Evolutionary conservation across 2,329 filamentous ascomycete genomes (phyloP).

Genomic region (Lachnellula cervina): DNA sequence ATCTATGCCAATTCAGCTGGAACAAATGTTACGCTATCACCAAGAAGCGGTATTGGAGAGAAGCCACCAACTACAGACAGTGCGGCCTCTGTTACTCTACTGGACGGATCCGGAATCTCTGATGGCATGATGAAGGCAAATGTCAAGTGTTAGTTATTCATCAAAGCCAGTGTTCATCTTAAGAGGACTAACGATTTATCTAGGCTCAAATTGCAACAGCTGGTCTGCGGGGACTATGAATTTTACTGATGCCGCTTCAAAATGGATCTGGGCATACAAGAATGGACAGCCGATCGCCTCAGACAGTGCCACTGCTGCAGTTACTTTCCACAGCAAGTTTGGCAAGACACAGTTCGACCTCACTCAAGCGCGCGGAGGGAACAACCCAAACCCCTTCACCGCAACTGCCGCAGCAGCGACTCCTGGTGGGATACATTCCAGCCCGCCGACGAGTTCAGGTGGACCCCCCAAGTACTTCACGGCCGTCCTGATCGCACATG

Average conservation of each 20-base stretch:
- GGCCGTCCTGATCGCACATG: slow-evolving; percentile 39
- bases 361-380: slow-evolving; percentile 45
- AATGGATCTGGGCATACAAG: slow-evolving; percentile 48
- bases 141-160: slow-evolving; percentile 41
- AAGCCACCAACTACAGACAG: slow-evolving; percentile 38
- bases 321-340: slow-evolving; percentile 41
- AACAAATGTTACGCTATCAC: slow-evolving; percentile 53
- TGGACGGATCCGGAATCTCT: slow-evolving; percentile 49
- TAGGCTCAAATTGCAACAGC: slow-evolving; percentile 46
- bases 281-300: slow-evolving; percentile 44
- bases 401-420: slow-evolving; percentile 1
- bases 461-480: not conserved
- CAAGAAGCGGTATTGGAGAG: slow-evolving; percentile 42
- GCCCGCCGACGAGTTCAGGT: not conserved
- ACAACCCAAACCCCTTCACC: slow-evolving; percentile 23
- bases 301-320: slow-evolving; percentile 37
- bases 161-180: not conserved
- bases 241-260: slow-evolving; percentile 38
- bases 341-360: slow-evolving; percentile 44
- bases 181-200: slow-evolving; percentile 1
- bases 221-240: slow-evolving; percentile 50
- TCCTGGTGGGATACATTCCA: not conserved
- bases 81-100: slow-evolving; percentile 40
- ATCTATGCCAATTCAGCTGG: slow-evolving; percentile 49
- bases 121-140: slow-evolving; percentile 52